These are phyloP conservation scores for Eucalyptus erythrocorys DNA, from an alignment of 345 rosid species.

Conservation along the genomic window DNA sequence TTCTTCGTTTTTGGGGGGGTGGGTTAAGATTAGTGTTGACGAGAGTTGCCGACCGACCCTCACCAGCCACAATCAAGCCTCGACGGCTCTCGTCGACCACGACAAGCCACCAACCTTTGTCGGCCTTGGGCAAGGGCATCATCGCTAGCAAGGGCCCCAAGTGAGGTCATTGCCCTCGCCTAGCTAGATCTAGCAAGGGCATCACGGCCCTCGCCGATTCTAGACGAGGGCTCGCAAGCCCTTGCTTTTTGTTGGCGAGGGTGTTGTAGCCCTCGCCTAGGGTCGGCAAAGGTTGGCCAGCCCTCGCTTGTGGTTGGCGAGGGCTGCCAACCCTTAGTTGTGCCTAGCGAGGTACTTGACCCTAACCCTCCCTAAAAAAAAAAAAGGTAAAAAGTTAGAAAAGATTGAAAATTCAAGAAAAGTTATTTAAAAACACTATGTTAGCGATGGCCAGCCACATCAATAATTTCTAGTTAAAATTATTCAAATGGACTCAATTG, in stretches of 20 bases:
- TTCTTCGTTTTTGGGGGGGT: too few relatives aligned
- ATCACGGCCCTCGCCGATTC: rapidly evolving
- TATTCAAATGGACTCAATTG: rapidly evolving
- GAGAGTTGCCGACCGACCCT: rapidly evolving
- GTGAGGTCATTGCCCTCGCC: rapidly evolving
- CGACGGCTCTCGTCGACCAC: rapidly evolving
- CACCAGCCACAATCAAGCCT: rapidly evolving
- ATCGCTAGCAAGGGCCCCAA: rapidly evolving
- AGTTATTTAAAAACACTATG: rapidly evolving
- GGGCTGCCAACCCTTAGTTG: rapidly evolving
- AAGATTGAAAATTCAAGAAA: too few relatives aligned
- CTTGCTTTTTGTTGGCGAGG: rapidly evolving
- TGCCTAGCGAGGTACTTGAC: rapidly evolving
- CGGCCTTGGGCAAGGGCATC: rapidly evolving
- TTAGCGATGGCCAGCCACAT: rapidly evolving
- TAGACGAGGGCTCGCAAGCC: rapidly evolving
- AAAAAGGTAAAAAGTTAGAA: rapidly evolving
- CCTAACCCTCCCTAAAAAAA: too few relatives aligned
- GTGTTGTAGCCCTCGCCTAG: rapidly evolving
- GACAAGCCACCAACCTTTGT: rapidly evolving
- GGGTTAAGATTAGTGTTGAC: rapidly evolving
- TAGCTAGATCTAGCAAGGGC: rapidly evolving
- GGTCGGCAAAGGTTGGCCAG: rapidly evolving
- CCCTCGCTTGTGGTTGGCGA: rapidly evolving
- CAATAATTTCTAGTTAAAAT: rapidly evolving